Conservation (phyloP, 1,284 basidiomycete species). For the Apiotrichum akiyoshidainum region DNA sequence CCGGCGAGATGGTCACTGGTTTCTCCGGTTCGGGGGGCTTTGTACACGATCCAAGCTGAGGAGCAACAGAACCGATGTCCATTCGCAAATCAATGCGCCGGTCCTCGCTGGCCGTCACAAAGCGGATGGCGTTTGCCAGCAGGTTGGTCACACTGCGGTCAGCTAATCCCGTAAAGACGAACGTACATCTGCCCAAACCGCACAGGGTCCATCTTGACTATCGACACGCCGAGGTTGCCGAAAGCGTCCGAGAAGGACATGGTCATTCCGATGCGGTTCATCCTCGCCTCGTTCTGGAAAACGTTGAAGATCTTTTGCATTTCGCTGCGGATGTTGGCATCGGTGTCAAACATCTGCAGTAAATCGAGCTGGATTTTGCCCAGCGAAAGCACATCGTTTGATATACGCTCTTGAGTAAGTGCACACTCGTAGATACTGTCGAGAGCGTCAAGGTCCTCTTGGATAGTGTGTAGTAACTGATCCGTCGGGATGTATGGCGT, state of each 20-base stretch:
- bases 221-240: constrained; percentile 8
- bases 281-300: constrained; percentile 51
- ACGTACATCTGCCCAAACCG: constrained; percentile 44
- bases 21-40: constrained; percentile 20
- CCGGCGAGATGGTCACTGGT: constrained; percentile 1
- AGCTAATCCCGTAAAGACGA: not conserved
- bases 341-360: constrained; percentile 45
- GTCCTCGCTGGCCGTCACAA: constrained; percentile 33
- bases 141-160: constrained; percentile 35
- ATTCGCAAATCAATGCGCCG: constrained; percentile 34
- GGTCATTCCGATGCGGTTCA: constrained; percentile 19
- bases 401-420: constrained; percentile 51
- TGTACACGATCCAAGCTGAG: constrained; percentile 27
- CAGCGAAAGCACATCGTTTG: constrained; percentile 52
- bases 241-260: constrained; percentile 8
- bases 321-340: constrained; percentile 43
- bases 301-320: constrained; percentile 45
- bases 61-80: constrained; percentile 39
- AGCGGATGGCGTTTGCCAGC: constrained; percentile 44
- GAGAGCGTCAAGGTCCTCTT: constrained; percentile 49
- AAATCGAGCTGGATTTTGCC: constrained; percentile 51
- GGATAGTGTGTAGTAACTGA: constrained; percentile 44
- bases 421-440: constrained; percentile 50
- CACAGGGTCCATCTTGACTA: constrained; percentile 42
- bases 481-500: constrained; percentile 22